A percentile compares a stretch with the other conserved stretches of the same genome.
phyloP scores from a whole-genome alignment of 306 rosid genomes.

The Luffa acutangula region DNA sequence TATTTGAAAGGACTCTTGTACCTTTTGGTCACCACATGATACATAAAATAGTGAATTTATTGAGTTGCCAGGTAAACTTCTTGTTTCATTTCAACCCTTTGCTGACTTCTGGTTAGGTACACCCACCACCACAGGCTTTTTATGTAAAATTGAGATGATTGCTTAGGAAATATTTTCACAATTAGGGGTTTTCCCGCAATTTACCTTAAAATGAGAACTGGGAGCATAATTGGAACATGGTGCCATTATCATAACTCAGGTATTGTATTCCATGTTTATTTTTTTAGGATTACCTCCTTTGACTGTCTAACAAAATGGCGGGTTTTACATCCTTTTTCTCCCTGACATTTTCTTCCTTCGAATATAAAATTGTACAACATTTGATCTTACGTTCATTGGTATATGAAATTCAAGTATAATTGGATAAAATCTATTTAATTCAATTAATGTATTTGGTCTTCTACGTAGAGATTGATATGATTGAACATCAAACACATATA shows the following conservation, averaged over 20 bases:
- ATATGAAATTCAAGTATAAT: too few relatives aligned
- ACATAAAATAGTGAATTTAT: neutral
- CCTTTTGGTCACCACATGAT: constrained; percentile 65
- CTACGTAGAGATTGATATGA: neutral
- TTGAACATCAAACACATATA: too few relatives aligned
- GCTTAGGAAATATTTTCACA: neutral
- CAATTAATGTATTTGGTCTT: neutral
- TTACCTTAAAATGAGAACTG: neutral
- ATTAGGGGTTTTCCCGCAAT: neutral
- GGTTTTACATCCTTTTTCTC: too few relatives aligned
- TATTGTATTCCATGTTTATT: neutral
- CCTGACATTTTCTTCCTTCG: too few relatives aligned
- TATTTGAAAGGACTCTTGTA: constrained; percentile 82
- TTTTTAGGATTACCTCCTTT: neutral
- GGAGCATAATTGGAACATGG: neutral
- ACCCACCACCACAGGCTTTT: neutral
- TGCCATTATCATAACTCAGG: neutral
- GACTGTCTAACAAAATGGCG: too few relatives aligned
- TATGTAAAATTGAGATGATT: neutral
- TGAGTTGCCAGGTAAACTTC: neutral
- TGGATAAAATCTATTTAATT: neutral
- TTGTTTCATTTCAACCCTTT: neutral
- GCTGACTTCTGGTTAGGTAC: neutral
- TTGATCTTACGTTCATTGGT: too few relatives aligned
- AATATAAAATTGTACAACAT: too few relatives aligned